A percentile compares a stretch with the other conserved stretches of the same genome.
phyloP scores from a whole-genome alignment of 208 protist species.

The Acanthamoeba triangularis region DNA sequence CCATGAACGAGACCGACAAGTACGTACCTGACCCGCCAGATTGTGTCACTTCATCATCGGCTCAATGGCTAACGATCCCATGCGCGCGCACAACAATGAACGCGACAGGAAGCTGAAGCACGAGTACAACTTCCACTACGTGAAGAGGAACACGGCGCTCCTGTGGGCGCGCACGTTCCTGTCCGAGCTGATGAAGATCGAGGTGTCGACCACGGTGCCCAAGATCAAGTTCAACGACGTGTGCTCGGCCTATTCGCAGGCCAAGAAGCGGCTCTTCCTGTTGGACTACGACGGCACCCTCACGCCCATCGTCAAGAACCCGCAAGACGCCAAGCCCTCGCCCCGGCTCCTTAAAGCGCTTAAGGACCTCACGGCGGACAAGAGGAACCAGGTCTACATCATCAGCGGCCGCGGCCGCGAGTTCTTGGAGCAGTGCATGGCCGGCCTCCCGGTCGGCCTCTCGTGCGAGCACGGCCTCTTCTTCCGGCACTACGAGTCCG shows the following conservation, averaged over 20 bases:
- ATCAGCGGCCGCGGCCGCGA: constrained; percentile 82
- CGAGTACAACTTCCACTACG: constrained; percentile 71
- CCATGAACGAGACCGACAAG: constrained; percentile 76
- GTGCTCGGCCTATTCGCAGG: background rate
- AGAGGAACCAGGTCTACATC: constrained; percentile 82
- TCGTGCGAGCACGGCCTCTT: constrained; percentile 77
- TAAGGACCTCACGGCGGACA: constrained; percentile 61
- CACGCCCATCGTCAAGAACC: constrained; percentile 78
- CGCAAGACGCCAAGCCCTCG: constrained; percentile 64
- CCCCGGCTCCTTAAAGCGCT: constrained; percentile 78
- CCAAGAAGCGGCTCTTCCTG: constrained; percentile 79
- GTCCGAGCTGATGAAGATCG: constrained; percentile 68
- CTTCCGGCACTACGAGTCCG: constrained; percentile 58
- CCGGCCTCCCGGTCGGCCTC: constrained; percentile 23
- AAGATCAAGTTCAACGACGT: constrained; percentile 53
- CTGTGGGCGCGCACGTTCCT: constrained; percentile 73
- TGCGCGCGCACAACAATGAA: too few species aligned
- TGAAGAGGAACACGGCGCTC: constrained; percentile 68
- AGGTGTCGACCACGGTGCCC: constrained; percentile 42
- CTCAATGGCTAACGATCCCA: background rate
- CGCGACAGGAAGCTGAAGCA: constrained; percentile 51
- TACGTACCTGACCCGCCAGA: background rate
- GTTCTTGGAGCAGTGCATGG: constrained; percentile 65
- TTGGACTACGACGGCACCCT: constrained; percentile 88
- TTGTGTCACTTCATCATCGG: background rate